Base-by-base conservation (phyloP, 1,139 yeast species). In the Geotrichum europaeum region DNA sequence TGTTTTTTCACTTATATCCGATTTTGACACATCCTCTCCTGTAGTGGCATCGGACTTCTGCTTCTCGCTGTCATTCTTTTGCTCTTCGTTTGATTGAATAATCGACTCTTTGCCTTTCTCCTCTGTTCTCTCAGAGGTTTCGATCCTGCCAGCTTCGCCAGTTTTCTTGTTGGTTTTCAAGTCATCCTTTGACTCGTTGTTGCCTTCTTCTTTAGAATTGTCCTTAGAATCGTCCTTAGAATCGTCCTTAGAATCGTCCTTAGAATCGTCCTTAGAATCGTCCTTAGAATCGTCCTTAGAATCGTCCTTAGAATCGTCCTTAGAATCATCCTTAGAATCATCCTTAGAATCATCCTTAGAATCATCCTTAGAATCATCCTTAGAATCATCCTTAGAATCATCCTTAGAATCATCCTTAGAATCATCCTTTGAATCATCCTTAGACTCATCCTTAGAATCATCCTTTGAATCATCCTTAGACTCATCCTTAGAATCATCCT, bases 141-240 rank as follows among this genome's bases (percentile, higher is more conserved):
- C 53, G 5, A 7, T 28, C 36, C 30, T 51, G 18, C n/a, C 40
- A 2, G 7, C 18, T 30, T 15, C 36, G 15, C 25, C 62, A 58
- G 50, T 53, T 1, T 34, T 45, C 45, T 60, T 53, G 10, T 28
- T 18, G 13, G 15, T 3, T 45, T 52, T 43, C 24, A 18, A 5
- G 22, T 34, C 25, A 13, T 40, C 28, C 13, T 28, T 18, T 51
- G 18, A 5, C 40, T 51, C 64, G 53, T 62, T 64, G 10, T 56
- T 63, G 25, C 63, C 64, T 6, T 63, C 65, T 34, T 64, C 65
- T 61, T 60, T 55, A 63, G 53, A 65, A 72, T 68, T 69, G 74
- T 69, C 72, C 62, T 72, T 72, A 73, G 71, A 71, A 74, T 72
- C 96, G 67, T 90, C 96, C 67, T 89, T 55, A 63, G 55, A 65